A percentile compares a stretch with the other conserved stretches of the same genome.
Evolutionary conservation across 352 stramenopile genomes (phyloP).

Genomic region (Pythium vanterpoolii): DNA sequence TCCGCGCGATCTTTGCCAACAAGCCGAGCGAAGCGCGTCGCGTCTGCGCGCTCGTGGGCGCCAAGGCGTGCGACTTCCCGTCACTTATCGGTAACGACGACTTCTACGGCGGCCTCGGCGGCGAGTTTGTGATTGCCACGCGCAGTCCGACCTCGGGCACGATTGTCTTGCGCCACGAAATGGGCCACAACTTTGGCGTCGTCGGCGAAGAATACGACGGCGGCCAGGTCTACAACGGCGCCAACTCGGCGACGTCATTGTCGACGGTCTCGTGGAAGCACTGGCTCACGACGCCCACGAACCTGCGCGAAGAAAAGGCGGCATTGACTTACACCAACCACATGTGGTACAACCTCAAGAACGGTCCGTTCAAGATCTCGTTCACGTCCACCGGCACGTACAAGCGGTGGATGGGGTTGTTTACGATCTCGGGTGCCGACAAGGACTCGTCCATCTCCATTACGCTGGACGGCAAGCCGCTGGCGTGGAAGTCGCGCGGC

Average conservation of each 20-base stretch:
- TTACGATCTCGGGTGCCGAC: conserved; percentile 27
- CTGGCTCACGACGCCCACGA: conserved; percentile 31
- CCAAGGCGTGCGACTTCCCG: conserved; percentile 29
- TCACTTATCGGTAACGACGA: conserved; percentile 39
- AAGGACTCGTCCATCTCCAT: conserved; percentile 27
- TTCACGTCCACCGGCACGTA: conserved; percentile 31
- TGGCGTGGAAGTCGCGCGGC: conserved; percentile 26
- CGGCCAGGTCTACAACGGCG: conserved; percentile 32
- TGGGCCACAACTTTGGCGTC: conserved; percentile 40
- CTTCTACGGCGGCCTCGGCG: conserved; percentile 34
- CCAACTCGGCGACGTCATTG: conserved; percentile 24
- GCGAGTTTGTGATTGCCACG: conserved; percentile 41
- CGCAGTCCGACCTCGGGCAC: conserved; percentile 26
- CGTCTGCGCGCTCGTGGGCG: conserved; percentile 14
- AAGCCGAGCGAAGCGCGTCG: conserved; percentile 14
- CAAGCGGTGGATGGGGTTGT: conserved; percentile 29
- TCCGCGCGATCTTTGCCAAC: conserved; percentile 19
- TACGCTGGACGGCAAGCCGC: conserved; percentile 26
- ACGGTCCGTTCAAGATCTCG: conserved; percentile 29
- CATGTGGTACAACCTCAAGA: conserved; percentile 38
- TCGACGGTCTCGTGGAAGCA: conserved; percentile 24
- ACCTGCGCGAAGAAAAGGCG: conserved; percentile 23
- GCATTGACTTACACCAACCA: conserved; percentile 28
- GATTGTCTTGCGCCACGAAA: conserved; percentile 35
- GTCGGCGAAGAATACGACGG: conserved; percentile 47